Evolutionary conservation across 1,139 yeast genomes (phyloP).

Genomic region (Pichia sp.): DNA sequence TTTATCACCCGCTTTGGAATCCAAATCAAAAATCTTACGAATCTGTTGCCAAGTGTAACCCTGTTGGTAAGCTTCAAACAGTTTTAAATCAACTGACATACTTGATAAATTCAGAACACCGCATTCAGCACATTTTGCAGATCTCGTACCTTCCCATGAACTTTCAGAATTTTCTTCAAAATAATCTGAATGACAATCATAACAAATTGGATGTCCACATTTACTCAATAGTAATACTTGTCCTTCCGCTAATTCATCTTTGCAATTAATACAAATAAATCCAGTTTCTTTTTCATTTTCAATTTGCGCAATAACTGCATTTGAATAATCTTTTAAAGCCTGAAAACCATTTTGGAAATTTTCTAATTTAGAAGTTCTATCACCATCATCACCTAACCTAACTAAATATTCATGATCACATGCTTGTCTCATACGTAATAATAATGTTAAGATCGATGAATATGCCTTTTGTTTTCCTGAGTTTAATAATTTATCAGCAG

Average conservation of each 20-base stretch:
- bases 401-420: slow-evolving; percentile 82
- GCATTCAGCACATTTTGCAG: slow-evolving; percentile 43
- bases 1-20: slow-evolving; percentile 17
- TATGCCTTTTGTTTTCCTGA: slow-evolving; percentile 21
- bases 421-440: slow-evolving; percentile 81
- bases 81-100: slow-evolving; percentile 42
- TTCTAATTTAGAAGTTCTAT: slow-evolving; percentile 19
- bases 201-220: slow-evolving; percentile 71
- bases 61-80: slow-evolving; percentile 45
- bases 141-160: slow-evolving; percentile 31
- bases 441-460: slow-evolving; percentile 61
- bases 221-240: slow-evolving; percentile 42
- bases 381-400: slow-evolving; percentile 46
- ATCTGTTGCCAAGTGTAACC: slow-evolving; percentile 23
- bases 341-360: slow-evolving; percentile 18
- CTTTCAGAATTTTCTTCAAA: slow-evolving; percentile 39
- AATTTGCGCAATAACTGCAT: slow-evolving; percentile 15
- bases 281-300: slow-evolving; percentile 27
- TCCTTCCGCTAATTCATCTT: slow-evolving; percentile 48
- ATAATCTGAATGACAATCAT: slow-evolving; percentile 52
- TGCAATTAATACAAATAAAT: slow-evolving; percentile 63
- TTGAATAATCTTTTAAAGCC: slow-evolving; percentile 14
- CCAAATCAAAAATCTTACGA: slow-evolving; percentile 18
- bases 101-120: slow-evolving; percentile 31
- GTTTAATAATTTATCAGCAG: slow-evolving; percentile 49